Conservation (phyloP, 106 monocot species). For the Phalaenopsis equestris region DNA sequence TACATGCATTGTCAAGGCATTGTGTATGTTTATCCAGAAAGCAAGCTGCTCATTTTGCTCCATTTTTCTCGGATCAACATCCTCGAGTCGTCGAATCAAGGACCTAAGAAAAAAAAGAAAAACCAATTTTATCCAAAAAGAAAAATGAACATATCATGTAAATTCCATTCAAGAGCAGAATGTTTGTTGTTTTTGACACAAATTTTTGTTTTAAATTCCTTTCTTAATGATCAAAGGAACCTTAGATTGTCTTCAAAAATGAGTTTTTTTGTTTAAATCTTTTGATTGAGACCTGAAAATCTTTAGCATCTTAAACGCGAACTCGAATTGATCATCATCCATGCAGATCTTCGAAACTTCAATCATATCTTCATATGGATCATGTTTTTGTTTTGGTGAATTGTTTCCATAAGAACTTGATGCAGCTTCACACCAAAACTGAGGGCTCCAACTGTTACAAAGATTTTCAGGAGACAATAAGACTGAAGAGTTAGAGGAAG, state of each 20-base stretch:
- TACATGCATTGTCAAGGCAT: slow-evolving; percentile 94
- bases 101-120: too few species aligned
- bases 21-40: slow-evolving; percentile 91
- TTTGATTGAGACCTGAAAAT: slow-evolving; percentile 40
- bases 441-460: slow-evolving; percentile 58
- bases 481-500: slow-evolving; percentile 63
- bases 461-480: slow-evolving; percentile 45
- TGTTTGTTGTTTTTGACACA: too few species aligned
- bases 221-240: too few species aligned
- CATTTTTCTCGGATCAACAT: slow-evolving; percentile 55
- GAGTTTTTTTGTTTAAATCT: too few species aligned
- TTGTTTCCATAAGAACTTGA: slow-evolving; percentile 29
- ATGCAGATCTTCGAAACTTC: slow-evolving; percentile 51
- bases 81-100: too few species aligned
- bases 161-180: too few species aligned
- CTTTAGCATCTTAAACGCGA: slow-evolving; percentile 62
- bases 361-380: slow-evolving; percentile 34
- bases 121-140: not conserved
- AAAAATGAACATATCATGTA: too few species aligned
- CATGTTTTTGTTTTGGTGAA: slow-evolving; percentile 25
- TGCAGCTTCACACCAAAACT: slow-evolving; percentile 27
- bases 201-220: too few species aligned
- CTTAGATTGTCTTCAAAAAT: too few species aligned
- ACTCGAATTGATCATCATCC: slow-evolving; percentile 55
- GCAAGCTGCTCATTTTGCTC: slow-evolving; percentile 53